Conservation (phyloP, 306 rosid genomes). For the Glycine soja region DNA sequence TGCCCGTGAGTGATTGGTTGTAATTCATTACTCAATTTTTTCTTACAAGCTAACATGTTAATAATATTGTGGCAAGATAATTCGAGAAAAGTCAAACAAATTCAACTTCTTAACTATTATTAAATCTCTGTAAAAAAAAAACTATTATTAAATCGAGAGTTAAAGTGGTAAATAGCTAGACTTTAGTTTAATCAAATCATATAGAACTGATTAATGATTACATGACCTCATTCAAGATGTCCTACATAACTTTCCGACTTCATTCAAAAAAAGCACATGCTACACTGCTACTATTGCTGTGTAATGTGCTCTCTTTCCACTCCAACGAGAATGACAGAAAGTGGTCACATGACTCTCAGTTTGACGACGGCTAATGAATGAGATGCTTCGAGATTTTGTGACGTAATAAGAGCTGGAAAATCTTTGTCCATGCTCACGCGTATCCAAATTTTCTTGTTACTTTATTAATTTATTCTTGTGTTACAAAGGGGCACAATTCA, state of each 20-base stretch:
- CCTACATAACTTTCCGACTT: conserved; percentile 13
- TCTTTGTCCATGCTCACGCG: conserved; percentile 43
- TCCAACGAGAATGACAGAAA: neutral
- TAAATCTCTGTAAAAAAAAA: no score
- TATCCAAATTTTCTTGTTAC: neutral
- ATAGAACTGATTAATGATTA: conserved; percentile 6
- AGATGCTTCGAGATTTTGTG: conserved; percentile 40
- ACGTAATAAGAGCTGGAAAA: conserved; percentile 27
- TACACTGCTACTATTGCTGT: conserved; percentile 34
- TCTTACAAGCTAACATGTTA: neutral
- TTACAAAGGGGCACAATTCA: neutral
- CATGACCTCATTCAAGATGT: conserved; percentile 1
- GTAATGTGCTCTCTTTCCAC: conserved; percentile 15
- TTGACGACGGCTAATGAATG: conserved; percentile 43
- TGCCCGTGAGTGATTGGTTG: no score
- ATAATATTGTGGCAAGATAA: neutral
- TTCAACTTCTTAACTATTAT: neutral
- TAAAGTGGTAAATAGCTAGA: neutral
- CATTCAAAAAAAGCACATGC: conserved; percentile 24
- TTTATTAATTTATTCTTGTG: neutral
- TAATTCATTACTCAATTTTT: no score
- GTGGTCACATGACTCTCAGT: conserved; percentile 14
- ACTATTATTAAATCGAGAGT: neutral
- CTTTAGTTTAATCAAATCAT: conserved; percentile 8
- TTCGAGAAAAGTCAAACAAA: conserved; percentile 6